Conservation (phyloP, 2,329 filamentous ascomycete genomes). For the Colletotrichum plurivorum region DNA sequence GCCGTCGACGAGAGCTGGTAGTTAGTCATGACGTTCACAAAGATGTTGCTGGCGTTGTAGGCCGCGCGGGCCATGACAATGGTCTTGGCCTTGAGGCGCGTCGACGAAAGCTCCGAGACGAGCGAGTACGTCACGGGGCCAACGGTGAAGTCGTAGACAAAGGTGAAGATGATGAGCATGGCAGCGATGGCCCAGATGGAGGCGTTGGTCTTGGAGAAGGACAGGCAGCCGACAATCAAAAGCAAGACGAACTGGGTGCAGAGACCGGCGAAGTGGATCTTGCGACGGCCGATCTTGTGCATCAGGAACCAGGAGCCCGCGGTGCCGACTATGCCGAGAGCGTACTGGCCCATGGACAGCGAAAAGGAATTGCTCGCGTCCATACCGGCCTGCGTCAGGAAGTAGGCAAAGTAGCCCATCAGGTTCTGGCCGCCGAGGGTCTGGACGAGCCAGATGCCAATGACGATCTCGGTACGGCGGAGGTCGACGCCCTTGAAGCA, state of each 20-base stretch:
- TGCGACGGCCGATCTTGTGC: conserved; percentile 63
- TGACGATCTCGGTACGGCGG: conserved; percentile 67
- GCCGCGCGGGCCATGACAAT: conserved; percentile 64
- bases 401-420: conserved; percentile 50
- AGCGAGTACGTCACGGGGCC: conserved; percentile 68
- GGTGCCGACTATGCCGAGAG: conserved; percentile 66
- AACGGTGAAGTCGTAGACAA: conserved; percentile 68
- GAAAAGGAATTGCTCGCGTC: conserved; percentile 59
- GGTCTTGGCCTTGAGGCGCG: conserved; percentile 68
- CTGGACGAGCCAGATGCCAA: conserved; percentile 64
- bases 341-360: conserved; percentile 63
- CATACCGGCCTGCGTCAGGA: conserved; percentile 60
- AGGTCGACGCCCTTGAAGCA: conserved; percentile 67
- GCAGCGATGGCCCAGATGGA: conserved; percentile 60
- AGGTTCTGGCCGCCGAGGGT: conserved; percentile 63
- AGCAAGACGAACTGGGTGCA: conserved; percentile 56
- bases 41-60: conserved; percentile 65
- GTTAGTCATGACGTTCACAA: conserved; percentile 64
- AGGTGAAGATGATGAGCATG: conserved; percentile 66
- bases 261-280: conserved; percentile 63
- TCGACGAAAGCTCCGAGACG: conserved; percentile 67
- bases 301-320: conserved; percentile 66
- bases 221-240: conserved; percentile 56
- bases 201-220: conserved; percentile 51
- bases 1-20: conserved; percentile 62